A percentile compares a stretch with the other conserved stretches of the same genome.
phyloP scores from a whole-genome alignment of 164 flowering plant species.

The Magnolia kwangsiensis region DNA sequence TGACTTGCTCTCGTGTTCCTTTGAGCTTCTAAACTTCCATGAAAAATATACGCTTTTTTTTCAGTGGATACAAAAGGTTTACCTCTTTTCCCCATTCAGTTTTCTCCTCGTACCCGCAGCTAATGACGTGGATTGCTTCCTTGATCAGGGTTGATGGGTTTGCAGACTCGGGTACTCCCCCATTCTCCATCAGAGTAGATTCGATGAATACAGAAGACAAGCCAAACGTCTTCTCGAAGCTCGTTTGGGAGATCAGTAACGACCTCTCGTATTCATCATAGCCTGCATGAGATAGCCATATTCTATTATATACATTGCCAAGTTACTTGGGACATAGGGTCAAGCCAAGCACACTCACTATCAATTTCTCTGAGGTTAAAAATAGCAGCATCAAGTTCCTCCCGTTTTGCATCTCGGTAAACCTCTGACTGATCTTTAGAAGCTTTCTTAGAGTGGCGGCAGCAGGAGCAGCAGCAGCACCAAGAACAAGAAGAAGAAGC shows the following conservation, averaged over 20 bases:
- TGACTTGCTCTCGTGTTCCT: not conserved
- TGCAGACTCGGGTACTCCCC: constrained; percentile 82
- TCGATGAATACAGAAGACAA: constrained; percentile 87
- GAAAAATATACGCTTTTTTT: not conserved
- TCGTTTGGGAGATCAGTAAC: constrained; percentile 80
- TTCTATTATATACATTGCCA: not conserved
- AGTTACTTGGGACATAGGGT: not conserved
- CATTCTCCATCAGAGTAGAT: constrained; percentile 91
- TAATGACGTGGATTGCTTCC: constrained; percentile 95
- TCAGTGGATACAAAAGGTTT: not conserved
- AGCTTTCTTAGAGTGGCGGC: constrained; percentile 66
- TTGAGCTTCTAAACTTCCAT: not conserved
- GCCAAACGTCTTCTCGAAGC: constrained; percentile 97
- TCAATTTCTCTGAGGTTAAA: constrained; percentile 91
- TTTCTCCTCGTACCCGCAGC: constrained; percentile 98
- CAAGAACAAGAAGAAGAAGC: constrained; percentile 72
- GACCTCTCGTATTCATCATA: constrained; percentile 93
- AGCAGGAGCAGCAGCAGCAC: constrained; percentile 58
- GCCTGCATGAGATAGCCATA: constrained; percentile 38
- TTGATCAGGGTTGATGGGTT: constrained; percentile 73
- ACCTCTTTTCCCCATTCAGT: constrained; percentile 99
- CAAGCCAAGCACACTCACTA: constrained; percentile 43
- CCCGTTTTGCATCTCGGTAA: constrained; percentile 72
- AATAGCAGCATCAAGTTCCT: constrained; percentile 91
- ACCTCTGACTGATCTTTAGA: constrained; percentile 65